phyloP scores from a whole-genome alignment of 192 early-diverging fungal species.

The Pilaira anomala region DNA sequence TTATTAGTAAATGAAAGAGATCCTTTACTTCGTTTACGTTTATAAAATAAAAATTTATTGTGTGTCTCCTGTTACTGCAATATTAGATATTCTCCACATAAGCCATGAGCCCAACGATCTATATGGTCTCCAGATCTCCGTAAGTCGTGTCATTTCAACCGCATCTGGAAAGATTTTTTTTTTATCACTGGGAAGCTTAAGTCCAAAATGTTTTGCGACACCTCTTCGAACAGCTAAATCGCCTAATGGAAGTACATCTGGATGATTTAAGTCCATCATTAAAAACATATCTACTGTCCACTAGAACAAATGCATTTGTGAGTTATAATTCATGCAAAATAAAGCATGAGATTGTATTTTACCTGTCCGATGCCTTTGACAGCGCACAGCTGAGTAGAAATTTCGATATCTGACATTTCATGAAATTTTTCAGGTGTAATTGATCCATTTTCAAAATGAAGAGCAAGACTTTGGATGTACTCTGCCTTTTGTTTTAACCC shows the following conservation, averaged over 20 bases:
- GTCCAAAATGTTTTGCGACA: conserved; percentile 60
- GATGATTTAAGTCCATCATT: conserved; percentile 68
- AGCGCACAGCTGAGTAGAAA: conserved; percentile 47
- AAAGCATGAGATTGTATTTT: conserved; percentile 5
- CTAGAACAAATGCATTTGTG: conserved; percentile 4
- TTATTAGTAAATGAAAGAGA: conserved; percentile 11
- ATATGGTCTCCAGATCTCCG: conserved; percentile 62
- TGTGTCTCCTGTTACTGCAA: neutral
- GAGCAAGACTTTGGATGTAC: conserved; percentile 63
- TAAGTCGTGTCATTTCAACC: conserved; percentile 51
- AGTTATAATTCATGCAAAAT: neutral
- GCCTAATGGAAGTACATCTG: conserved; percentile 65
- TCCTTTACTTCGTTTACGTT: too few species aligned
- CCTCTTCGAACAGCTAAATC: conserved; percentile 65
- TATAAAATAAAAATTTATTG: too few species aligned
- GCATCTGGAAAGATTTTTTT: conserved; percentile 26
- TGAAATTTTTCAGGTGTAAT: conserved; percentile 45
- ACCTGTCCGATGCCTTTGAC: conserved; percentile 66
- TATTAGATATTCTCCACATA: conserved; percentile 53
- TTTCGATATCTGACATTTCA: conserved; percentile 53
- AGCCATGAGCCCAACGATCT: conserved; percentile 61
- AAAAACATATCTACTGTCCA: conserved; percentile 70
- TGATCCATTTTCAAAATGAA: conserved; percentile 50
- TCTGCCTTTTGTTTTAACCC: conserved; percentile 59
- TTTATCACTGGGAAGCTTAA: conserved; percentile 14